Base-by-base conservation (phyloP, 805 yeast genomes). In the Myxozyma neotropica region DNA sequence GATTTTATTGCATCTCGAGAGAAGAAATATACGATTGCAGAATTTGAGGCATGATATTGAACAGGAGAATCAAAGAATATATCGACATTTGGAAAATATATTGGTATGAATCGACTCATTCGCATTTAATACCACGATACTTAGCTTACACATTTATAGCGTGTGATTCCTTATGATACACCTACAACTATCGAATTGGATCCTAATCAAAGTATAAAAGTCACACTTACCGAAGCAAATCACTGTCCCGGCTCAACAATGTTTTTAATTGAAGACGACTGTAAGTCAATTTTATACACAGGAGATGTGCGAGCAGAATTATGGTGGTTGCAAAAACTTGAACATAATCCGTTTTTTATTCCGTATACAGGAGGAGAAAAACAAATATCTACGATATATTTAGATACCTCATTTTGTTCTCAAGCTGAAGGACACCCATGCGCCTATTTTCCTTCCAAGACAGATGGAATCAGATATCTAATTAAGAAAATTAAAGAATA, bases 221-320 rank as follows among this genome's bases (percentile, higher is more conserved):
- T 83, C 1, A 78, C 83, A 1, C 66, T 80, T 27, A 73, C 84
- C 1, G 77, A 60, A 53, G 77, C 84, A 0, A 77, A 83, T 66
- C 88, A 84, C 64, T 84, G 88, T 66, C 82, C 85, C 12, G 88
- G 87, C 2, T 76, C 85, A 2, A 74, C 77, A 1, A 81, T 83
- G 84, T 79, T 81, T 57, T 73, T 84, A 29, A 57, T 84, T 1
- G 80, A 80, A 59, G 70, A 70, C 15, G 44, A 53, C 0, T 40
- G 52, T 13, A 57, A 59, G 8, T 68, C 81, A 0, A 78, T 83
- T 0, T 72, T 84, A 7, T 73, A 77, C 31, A 83, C 87, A 0
- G 88, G 87, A 1, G 88, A 84, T 66, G 56, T 82, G 8, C 71
- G 86, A 27, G 85, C 85, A 5, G 87, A 84, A 67, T 47, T 61